Evolutionary conservation across 306 rosid species (phyloP), one percentile per base, ranked within the genome.

Genomic region (Cicer judaicum): DNA sequence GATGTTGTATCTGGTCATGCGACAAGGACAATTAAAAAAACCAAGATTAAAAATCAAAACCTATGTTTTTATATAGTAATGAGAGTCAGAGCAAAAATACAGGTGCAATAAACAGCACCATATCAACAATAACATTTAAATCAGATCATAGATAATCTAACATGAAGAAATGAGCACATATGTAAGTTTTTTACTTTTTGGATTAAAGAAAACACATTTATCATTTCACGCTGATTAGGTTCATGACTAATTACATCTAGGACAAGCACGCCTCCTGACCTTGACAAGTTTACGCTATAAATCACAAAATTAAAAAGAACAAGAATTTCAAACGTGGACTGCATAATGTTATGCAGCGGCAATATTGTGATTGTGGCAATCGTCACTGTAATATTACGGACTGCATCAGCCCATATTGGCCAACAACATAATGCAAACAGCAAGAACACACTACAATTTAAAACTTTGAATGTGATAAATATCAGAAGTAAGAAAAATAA

Each of bases 1-100:
- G 98, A 85, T 92, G 99, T 80, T 81, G 79, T 76, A 84, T 84
- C 84, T 76, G 80, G 64, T 44, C 69, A 72, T 11, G 49, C 48
- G 72, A 66, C 64, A 70, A 56, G 63, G 10, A 53, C 48, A 77
- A 77, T 14, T 14, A 19, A 76, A 52, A 21, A 56, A 75, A 55
- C 9, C 41, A 84, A 56, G 44, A 50, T 43, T 47, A 76, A 38
- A 77, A 73, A 77, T 55, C 62, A 80, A 14, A 61, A 52, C 29
- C 52, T 19, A 64, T 36, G 11, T 64, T 76, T 42, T 42, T 65
- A 42, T 29, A n/a, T 19, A 44, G 63, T 5, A 29, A 67, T 71
- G 43, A 71, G 68, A 50, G 57, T 21, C 60, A 44, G 50, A 49
- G 42, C 41, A 76, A 75, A 75, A 56, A 56, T 43, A 59, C 29